A percentile compares a stretch with the other conserved stretches of the same genome.
phyloP scores from a whole-genome alignment of 2,329 filamentous ascomycete species.

The Blastomyces gilchristii region DNA sequence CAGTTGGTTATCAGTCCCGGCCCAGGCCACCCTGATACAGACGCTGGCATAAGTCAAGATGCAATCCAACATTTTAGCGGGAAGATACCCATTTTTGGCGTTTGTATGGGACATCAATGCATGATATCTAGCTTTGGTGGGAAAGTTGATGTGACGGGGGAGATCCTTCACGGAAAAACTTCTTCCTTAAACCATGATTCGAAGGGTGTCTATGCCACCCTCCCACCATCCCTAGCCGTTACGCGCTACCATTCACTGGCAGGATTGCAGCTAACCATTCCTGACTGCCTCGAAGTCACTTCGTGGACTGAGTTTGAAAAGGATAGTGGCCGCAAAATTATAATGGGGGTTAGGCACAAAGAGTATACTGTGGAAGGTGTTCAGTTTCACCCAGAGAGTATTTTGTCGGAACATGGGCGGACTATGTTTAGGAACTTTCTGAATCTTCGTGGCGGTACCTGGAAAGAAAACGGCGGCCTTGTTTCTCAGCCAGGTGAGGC shows the following conservation, averaged over 20 bases:
- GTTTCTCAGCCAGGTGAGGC: constrained; percentile 18
- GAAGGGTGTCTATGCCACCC: constrained; percentile 80
- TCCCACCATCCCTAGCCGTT: constrained; percentile 71
- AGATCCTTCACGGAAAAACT: constrained; percentile 96
- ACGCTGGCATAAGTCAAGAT: constrained; percentile 87
- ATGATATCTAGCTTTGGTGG: constrained; percentile 92
- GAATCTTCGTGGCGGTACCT: constrained; percentile 77
- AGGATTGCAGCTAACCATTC: constrained; percentile 78
- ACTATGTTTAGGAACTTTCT: constrained; percentile 90
- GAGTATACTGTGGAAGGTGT: constrained; percentile 86
- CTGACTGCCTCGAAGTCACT: constrained; percentile 74
- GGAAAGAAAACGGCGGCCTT: constrained; percentile 61
- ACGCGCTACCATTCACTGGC: constrained; percentile 95
- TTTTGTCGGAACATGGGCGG: constrained; percentile 79
- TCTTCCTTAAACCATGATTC: constrained; percentile 79
- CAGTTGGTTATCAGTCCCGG: constrained; percentile 93
- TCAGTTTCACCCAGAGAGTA: constrained; percentile 96
- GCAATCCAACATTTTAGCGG: constrained; percentile 85
- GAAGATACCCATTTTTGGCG: constrained; percentile 91
- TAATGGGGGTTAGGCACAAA: constrained; percentile 95
- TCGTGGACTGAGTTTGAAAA: constrained; percentile 72
- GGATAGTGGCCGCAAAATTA: constrained; percentile 68
- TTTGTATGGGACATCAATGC: constrained; percentile 99
- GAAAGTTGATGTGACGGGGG: constrained; percentile 80
- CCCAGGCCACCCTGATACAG: constrained; percentile 80